Base-by-base conservation (phyloP, 306 rosid species). In the Hippophae rhamnoides region DNA sequence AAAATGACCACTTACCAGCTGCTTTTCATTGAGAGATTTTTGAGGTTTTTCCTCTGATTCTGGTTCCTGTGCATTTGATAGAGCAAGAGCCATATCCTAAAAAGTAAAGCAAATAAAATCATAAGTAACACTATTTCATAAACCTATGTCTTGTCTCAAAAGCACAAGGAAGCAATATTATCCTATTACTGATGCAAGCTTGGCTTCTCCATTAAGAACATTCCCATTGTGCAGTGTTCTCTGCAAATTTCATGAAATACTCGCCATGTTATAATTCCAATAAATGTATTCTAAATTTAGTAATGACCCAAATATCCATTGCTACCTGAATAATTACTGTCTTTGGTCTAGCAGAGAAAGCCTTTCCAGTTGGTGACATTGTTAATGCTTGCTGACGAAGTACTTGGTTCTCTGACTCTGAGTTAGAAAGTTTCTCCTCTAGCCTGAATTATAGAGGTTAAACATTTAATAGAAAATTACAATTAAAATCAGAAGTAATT, bases 311-410 rank as follows among this genome's bases (percentile, higher is more conserved):
- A 27, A 11, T 57, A 47, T 56, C 67, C 56, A 69, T 47, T 41
- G 56, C 60, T 82, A 93, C 99, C 97, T 86, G 99, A 79, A 86
- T 66, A 68, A 93, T 93, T 75, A 84, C 76, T 0, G 95, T 77
- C 85, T 76, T 89, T 56, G 95, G 76, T 76, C 97, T 80, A 45
- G 87, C 70, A 68, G 99, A 78, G 47, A 88, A 62, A 72, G 90
- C 54, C 72, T 77, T 93, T 65, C 74, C 97, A 40, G 95, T 89
- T 51, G 99, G 97, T 31, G 99, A 93, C 76, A 81, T 84, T 63
- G 90, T 81, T 86, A 93, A 67, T 76, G 97, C 95, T 81, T 93
- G 97, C 78, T 93, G 99, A 68, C 99, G 99, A 85, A 93, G 92
- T 72, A 93, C 94, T 78, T 93, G 99, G 67, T 93, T 93, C 82